phyloP scores from a whole-genome alignment of 2,329 filamentous ascomycete species.

The Clarireedia sp. region DNA sequence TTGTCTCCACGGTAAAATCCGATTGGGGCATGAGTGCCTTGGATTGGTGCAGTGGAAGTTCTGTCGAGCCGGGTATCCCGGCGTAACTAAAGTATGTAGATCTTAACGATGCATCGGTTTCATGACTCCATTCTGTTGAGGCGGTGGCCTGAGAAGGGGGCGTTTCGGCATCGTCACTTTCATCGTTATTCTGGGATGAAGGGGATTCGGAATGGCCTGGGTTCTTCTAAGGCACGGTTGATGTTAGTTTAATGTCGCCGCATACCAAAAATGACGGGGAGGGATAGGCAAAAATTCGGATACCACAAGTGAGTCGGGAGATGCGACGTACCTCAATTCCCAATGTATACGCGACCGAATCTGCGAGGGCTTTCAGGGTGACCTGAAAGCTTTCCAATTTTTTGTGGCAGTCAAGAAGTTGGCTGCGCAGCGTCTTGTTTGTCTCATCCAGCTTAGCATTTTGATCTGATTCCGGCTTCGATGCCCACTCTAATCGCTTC shows the following conservation, averaged over 20 bases:
- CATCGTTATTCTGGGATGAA: background rate
- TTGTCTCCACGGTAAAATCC: background rate
- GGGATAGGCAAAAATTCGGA: background rate
- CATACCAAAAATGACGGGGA: background rate
- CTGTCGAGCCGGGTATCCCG: background rate
- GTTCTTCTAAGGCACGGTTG: background rate
- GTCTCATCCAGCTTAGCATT: conserved; percentile 6
- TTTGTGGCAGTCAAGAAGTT: conserved; percentile 8
- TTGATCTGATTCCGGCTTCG: conserved; percentile 6
- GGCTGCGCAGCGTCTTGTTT: background rate
- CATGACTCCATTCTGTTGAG: background rate
- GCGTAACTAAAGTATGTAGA: background rate
- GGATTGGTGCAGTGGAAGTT: background rate
- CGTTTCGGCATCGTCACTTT: conserved; percentile 2
- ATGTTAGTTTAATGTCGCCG: background rate
- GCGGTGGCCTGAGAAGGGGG: background rate
- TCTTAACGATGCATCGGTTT: background rate
- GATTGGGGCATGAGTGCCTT: background rate
- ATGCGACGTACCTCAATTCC: conserved; percentile 3
- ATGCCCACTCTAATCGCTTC: conserved; percentile 7
- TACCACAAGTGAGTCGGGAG: too few species aligned
- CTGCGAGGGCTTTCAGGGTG: conserved; percentile 3
- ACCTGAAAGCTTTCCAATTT: conserved; percentile 8
- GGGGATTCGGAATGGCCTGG: background rate
- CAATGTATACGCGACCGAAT: conserved; percentile 5